A percentile compares a stretch with the other conserved stretches of the same genome.
These are phyloP conservation scores for Pluteus cervinus DNA, from an alignment of 768 basidiomycete genomes.

Conservation along the genomic window DNA sequence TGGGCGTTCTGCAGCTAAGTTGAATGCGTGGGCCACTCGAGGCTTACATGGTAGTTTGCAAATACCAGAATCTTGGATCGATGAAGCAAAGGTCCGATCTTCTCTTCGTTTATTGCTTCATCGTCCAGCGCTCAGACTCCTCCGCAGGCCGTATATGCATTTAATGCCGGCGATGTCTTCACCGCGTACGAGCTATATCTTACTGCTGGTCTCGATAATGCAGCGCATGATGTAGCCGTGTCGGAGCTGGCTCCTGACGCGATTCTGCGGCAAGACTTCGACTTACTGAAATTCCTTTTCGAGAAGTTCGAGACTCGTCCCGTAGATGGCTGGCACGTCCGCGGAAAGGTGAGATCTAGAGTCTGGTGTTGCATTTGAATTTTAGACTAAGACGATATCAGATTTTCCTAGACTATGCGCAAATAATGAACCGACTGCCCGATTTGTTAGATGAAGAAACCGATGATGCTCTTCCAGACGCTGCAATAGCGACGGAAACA, in stretches of 20 bases:
- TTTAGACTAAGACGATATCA: slow-evolving; percentile 17
- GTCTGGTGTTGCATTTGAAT: not conserved
- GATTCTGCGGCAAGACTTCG: slow-evolving; percentile 59
- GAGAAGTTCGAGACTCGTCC: slow-evolving; percentile 49
- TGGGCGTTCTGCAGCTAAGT: slow-evolving; percentile 53
- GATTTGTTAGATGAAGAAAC: slow-evolving; percentile 41
- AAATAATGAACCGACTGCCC: slow-evolving; percentile 55
- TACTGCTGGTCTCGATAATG: slow-evolving; percentile 58
- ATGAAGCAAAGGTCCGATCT: slow-evolving; percentile 70
- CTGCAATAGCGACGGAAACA: slow-evolving; percentile 42
- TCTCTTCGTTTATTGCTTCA: not conserved
- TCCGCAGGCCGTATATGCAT: slow-evolving; percentile 58
- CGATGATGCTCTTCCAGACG: slow-evolving; percentile 38
- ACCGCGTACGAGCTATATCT: slow-evolving; percentile 76
- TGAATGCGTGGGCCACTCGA: slow-evolving; percentile 70
- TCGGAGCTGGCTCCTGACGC: slow-evolving; percentile 86
- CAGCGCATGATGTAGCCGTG: slow-evolving; percentile 82
- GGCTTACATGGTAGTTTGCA: slow-evolving; percentile 72
- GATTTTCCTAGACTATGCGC: slow-evolving; percentile 69
- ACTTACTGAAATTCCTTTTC: slow-evolving; percentile 66
- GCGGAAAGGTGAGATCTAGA: slow-evolving; percentile 60
- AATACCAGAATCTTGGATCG: slow-evolving; percentile 83
- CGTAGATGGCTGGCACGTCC: slow-evolving; percentile 73
- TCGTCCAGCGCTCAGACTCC: not conserved
- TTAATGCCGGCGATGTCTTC: slow-evolving; percentile 55